Base-by-base conservation (phyloP, 2,329 filamentous ascomycete species). In the Xylaria arbuscula region DNA sequence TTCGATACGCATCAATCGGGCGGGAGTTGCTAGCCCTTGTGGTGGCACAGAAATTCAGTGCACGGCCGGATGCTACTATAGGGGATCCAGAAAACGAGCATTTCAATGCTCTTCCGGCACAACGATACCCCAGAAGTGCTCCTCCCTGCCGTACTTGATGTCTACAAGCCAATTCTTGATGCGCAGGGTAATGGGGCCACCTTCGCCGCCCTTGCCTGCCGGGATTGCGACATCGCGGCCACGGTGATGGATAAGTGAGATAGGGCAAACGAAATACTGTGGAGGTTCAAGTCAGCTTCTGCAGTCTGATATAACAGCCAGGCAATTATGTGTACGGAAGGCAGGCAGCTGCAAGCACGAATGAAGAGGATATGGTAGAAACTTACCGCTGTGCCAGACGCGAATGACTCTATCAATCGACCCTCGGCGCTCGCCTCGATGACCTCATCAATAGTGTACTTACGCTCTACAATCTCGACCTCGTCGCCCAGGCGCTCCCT, bases 361-460 rank as follows among this genome's bases (percentile, higher is more conserved):
- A 40, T 19, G 24, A n/a, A 22, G 7, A 48, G 28, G 32, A 17
- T 42, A 22, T 9, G 13, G 36, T 28, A 22, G 24, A 32, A 72
- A 87, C 89, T 84, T 84, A 92, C 90, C 65, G 94, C 94, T 70
- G 94, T 98, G 19, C 95, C 94, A 40, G 92, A 89, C 8, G 92
- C 93, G 77, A 98, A 98, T 1, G 93, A 88, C 82, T 98, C 94
- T 10, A 97, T 79, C 51, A 97, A 80, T 2, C 94, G 85, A 2
- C 92, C 93, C 77, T 97, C 93, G 51, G 86, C 82, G 32, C 88
- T 83, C 1, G 94, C 93, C 77, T 91, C 87, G 34, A 89, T 78
- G 17, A 98, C 80, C 80, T 97, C 94, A 36, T 86, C 83, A 78
- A 98, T 97, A 24, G 89, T 93, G 81, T 95, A 96, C 72, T 89